phyloP scores from a whole-genome alignment of 1,139 yeast species.

The Tardiomyces depauwii region DNA sequence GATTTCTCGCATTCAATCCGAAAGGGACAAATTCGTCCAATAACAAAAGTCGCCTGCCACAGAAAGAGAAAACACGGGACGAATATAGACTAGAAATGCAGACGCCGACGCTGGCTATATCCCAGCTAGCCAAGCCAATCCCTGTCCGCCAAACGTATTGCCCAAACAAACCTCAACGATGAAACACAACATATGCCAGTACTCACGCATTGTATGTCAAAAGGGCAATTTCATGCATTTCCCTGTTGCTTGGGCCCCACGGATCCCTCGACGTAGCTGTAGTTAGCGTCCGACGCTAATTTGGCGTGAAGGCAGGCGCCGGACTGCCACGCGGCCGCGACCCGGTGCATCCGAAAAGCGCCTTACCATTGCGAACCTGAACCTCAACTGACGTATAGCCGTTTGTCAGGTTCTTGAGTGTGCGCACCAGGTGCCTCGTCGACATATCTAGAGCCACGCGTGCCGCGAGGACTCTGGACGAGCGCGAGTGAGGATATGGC shows the following conservation, averaged over 20 bases:
- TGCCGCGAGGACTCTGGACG: not conserved
- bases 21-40: no score
- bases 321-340: not conserved
- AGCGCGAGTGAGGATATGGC: not conserved
- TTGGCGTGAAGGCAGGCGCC: no score
- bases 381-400: slow-evolving; percentile 74
- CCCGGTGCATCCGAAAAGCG: not conserved
- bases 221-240: slow-evolving; percentile 67
- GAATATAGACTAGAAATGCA: no score
- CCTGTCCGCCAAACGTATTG: no score
- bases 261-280: slow-evolving; percentile 73
- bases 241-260: slow-evolving; percentile 62
- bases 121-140: no score
- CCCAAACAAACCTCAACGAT: not conserved
- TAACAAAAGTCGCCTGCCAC: no score
- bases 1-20: no score
- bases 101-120: no score
- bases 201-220: slow-evolving; percentile 43
- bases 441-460: not conserved
- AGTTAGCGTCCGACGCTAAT: not conserved
- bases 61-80: no score
- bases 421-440: not conserved
- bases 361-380: slow-evolving; percentile 46
- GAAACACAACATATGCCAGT: not conserved
- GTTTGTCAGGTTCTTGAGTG: slow-evolving; percentile 53